Percentiles rank a stretch among this genome's conserved stretches.
Evolutionary conservation across 176 grass and related monocot species (phyloP).

Genomic region (Olyra latifolia): DNA sequence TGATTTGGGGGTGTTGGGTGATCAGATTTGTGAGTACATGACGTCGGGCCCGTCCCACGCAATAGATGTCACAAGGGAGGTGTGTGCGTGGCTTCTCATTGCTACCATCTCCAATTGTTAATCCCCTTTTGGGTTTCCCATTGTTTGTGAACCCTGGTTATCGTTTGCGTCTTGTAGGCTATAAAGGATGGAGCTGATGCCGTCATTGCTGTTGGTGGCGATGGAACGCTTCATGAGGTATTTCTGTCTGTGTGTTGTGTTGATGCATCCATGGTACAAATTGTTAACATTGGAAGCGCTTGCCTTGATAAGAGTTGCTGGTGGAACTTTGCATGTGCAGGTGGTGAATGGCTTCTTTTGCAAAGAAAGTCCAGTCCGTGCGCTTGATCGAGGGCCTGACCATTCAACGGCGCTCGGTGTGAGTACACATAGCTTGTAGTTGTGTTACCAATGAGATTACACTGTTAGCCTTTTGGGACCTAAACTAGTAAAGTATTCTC

Average conservation of each 20-base stretch:
- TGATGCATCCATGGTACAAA: neutral
- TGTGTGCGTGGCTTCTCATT: slow-evolving; percentile 26
- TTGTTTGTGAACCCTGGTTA: neutral
- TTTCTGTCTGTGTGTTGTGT: neutral
- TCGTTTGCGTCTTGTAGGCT: slow-evolving; percentile 48
- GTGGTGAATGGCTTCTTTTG: slow-evolving; percentile 94
- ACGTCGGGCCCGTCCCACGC: slow-evolving; percentile 80
- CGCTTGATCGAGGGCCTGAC: slow-evolving; percentile 50
- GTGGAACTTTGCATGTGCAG: slow-evolving; percentile 41
- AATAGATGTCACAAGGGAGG: slow-evolving; percentile 90
- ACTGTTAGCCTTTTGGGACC: neutral
- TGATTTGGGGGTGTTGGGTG: neutral
- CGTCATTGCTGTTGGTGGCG: slow-evolving; percentile 85
- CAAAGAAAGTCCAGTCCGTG: slow-evolving; percentile 52
- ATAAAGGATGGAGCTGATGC: slow-evolving; percentile 88
- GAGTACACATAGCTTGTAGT: slow-evolving; percentile 32
- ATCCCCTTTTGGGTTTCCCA: neutral
- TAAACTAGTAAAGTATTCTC: neutral
- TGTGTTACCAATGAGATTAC: neutral
- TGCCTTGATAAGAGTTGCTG: neutral
- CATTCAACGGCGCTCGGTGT: slow-evolving; percentile 76
- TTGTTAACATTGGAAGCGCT: neutral
- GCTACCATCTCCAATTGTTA: neutral
- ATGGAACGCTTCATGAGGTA: slow-evolving; percentile 98
- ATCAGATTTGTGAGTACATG: slow-evolving; percentile 80